phyloP scores from a whole-genome alignment of 2,329 filamentous ascomycete genomes.

The Pestalotiopsis sp. region DNA sequence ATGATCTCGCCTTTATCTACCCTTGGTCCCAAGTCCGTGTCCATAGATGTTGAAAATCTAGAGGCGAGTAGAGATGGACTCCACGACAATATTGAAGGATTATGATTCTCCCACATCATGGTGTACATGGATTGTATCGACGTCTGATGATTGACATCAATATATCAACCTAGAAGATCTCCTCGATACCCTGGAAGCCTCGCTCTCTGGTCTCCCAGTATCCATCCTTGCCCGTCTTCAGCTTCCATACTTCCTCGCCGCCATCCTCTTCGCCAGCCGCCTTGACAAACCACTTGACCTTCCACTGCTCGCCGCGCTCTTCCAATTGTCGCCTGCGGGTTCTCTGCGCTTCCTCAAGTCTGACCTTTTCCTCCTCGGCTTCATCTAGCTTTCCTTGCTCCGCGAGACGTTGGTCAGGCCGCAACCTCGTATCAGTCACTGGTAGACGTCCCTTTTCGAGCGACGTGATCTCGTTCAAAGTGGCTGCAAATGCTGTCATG shows the following conservation, averaged over 20 bases:
- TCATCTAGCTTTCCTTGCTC: slow-evolving; percentile 81
- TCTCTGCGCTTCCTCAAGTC: slow-evolving; percentile 84
- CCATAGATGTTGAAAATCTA: neutral
- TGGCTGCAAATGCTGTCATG: slow-evolving; percentile 81
- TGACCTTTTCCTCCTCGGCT: slow-evolving; percentile 80
- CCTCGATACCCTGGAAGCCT: slow-evolving; percentile 59
- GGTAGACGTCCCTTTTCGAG: slow-evolving; percentile 76
- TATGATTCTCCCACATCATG: neutral
- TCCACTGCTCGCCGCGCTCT: slow-evolving; percentile 68
- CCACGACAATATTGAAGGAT: neutral
- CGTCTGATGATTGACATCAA: neutral
- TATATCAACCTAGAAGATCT: slow-evolving; percentile 3
- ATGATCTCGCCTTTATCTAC: neutral
- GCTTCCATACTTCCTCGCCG: slow-evolving; percentile 70
- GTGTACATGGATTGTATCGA: neutral
- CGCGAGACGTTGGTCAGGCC: slow-evolving; percentile 83
- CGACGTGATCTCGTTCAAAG: slow-evolving; percentile 82
- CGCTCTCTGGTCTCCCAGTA: slow-evolving; percentile 84
- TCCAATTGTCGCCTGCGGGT: slow-evolving; percentile 74
- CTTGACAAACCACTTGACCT: slow-evolving; percentile 81
- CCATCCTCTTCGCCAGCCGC: slow-evolving; percentile 60
- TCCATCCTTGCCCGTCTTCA: slow-evolving; percentile 79
- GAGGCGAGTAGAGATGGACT: neutral
- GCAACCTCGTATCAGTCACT: slow-evolving; percentile 77
- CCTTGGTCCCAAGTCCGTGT: neutral